A percentile compares a stretch with the other conserved stretches of the same genome.
Evolutionary conservation across 2,329 filamentous ascomycete species (phyloP).

Genomic region (Apiospora sp.): DNA sequence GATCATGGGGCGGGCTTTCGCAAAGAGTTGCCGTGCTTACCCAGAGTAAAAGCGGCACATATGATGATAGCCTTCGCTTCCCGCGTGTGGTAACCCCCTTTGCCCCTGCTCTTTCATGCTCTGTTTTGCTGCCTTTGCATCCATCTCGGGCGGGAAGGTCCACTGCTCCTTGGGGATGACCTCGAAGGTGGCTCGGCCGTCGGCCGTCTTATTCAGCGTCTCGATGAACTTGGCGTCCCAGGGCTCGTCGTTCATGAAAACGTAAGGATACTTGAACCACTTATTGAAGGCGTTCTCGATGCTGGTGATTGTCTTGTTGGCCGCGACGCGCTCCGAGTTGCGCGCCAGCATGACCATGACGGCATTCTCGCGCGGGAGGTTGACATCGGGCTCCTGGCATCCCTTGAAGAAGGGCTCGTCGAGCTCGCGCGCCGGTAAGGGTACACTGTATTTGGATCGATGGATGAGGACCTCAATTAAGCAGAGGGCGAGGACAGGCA

Average conservation of each 20-base stretch:
- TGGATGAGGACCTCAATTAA: constrained; percentile 47
- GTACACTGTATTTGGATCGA: constrained; percentile 44
- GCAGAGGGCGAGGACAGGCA: constrained; percentile 42
- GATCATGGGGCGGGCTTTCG: not conserved
- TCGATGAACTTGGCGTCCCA: constrained; percentile 50
- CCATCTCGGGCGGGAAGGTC: constrained; percentile 49
- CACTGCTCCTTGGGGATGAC: constrained; percentile 50
- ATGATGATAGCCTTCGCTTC: constrained; percentile 51
- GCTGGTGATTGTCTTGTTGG: constrained; percentile 48
- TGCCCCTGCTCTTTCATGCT: constrained; percentile 45
- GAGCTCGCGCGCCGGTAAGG: constrained; percentile 45
- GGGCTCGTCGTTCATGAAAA: constrained; percentile 56
- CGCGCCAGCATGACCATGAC: constrained; percentile 56
- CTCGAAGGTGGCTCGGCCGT: constrained; percentile 51
- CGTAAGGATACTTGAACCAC: constrained; percentile 55
- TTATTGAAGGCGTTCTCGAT: constrained; percentile 55
- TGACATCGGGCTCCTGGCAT: constrained; percentile 49
- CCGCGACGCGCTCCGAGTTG: constrained; percentile 51
- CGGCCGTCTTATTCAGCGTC: constrained; percentile 46
- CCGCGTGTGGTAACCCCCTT: constrained; percentile 47
- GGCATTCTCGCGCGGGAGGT: constrained; percentile 50
- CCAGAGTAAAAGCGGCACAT: constrained; percentile 55
- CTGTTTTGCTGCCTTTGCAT: constrained; percentile 40
- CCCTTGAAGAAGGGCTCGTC: constrained; percentile 49
- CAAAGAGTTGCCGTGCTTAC: constrained; percentile 38